These are phyloP conservation scores for Hirsutella minnesotensis DNA, from an alignment of 2,329 filamentous ascomycete genomes.

Conservation along the genomic window DNA sequence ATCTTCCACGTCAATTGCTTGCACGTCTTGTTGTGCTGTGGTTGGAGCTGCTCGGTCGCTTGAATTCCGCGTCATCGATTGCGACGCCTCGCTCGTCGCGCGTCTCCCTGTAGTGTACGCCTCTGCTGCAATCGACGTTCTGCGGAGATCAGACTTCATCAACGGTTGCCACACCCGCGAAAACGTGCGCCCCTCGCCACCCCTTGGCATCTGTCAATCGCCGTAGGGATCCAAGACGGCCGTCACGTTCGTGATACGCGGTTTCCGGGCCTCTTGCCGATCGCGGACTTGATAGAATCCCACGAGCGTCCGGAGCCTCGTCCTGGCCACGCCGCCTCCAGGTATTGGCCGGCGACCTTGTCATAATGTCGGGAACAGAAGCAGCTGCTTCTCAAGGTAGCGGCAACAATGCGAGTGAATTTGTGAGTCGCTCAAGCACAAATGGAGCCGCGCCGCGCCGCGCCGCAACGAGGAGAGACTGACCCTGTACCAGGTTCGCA, in stretches of 20 bases:
- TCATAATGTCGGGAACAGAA: conserved; percentile 22
- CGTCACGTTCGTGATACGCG: not conserved
- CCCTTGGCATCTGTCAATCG: not conserved
- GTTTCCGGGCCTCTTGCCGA: not conserved
- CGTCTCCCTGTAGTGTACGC: not conserved
- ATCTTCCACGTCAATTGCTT: not conserved
- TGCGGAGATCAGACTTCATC: not conserved
- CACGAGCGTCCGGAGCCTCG: not conserved
- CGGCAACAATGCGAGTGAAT: conserved; percentile 83
- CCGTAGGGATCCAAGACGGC: not conserved
- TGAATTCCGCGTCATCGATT: not conserved
- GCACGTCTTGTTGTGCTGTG: not conserved
- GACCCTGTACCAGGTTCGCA: conserved; percentile 60
- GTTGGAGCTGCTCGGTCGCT: not conserved
- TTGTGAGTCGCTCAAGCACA: conserved; percentile 49
- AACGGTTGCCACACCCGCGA: not conserved
- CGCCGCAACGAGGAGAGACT: not conserved
- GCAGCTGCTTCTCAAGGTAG: conserved; percentile 23
- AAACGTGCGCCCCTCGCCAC: not conserved
- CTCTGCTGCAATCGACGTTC: not conserved
- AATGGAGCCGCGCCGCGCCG: not conserved
- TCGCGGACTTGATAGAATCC: not conserved
- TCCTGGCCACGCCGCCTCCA: not conserved
- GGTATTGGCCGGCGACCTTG: not conserved
- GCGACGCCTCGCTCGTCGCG: not conserved